Conservation (phyloP, 805 yeast species). For the Saccharomycopsis synnaedendra region DNA sequence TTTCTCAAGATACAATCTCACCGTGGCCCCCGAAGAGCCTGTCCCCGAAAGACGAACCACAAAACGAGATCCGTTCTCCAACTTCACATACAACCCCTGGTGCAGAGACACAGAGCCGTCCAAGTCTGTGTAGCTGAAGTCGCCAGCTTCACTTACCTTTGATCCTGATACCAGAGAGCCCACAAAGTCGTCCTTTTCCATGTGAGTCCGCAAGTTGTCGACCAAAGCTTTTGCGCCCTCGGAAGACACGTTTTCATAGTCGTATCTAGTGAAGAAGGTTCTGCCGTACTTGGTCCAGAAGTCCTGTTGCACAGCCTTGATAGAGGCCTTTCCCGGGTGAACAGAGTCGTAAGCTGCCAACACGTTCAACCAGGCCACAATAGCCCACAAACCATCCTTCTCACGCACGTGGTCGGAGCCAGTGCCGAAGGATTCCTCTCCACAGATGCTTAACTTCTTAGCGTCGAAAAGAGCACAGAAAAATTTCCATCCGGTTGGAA, state of each 20-base stretch:
- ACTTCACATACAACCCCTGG: constrained; percentile 83
- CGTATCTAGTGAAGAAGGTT: constrained; percentile 94
- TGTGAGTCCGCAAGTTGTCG: constrained; percentile 33
- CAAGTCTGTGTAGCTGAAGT: constrained; percentile 85
- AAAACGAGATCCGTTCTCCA: constrained; percentile 72
- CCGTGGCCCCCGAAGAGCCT: constrained; percentile 96
- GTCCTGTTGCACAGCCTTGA: constrained; percentile 65
- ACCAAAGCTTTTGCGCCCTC: constrained; percentile 70
- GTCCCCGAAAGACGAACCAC: constrained; percentile 92
- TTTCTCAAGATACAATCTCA: constrained; percentile 82
- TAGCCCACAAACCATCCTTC: constrained; percentile 97
- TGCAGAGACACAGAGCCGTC: constrained; percentile 83
- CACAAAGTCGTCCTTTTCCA: constrained; percentile 28
- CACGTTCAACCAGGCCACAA: constrained; percentile 93
- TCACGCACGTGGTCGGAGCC: constrained; percentile 95
- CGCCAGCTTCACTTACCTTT: constrained; percentile 64
- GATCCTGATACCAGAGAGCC: constrained; percentile 42
- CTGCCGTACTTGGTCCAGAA: constrained; percentile 94
- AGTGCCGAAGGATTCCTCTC: constrained; percentile 97
- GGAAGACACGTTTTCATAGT: constrained; percentile 71
- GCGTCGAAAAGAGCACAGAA: constrained; percentile 94
- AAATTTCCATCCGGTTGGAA: constrained; percentile 98
- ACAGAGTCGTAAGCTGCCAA: constrained; percentile 68
- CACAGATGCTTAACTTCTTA: constrained; percentile 87
- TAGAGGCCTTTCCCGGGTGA: constrained; percentile 53